These are phyloP conservation scores for Phytophthora megakarya DNA, from an alignment of 352 stramenopile species.

Conservation along the genomic window DNA sequence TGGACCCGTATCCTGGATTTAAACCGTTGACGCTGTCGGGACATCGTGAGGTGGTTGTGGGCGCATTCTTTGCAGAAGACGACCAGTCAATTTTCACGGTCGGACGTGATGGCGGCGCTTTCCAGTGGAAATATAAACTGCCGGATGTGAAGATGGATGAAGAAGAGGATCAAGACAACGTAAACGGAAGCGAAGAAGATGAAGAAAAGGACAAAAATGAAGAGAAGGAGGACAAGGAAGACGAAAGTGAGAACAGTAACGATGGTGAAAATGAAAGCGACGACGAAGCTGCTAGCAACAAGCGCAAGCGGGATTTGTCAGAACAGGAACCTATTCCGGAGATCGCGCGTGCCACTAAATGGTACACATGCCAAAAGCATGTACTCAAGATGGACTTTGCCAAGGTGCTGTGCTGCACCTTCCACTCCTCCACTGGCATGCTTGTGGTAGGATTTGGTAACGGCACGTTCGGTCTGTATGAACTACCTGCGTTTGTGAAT, in stretches of 20 bases:
- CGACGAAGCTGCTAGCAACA: constrained; percentile 30
- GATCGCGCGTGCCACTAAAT: constrained; percentile 80
- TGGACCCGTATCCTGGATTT: constrained; percentile 75
- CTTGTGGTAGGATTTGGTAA: constrained; percentile 97
- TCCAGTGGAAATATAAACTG: constrained; percentile 83
- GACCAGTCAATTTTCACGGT: constrained; percentile 88
- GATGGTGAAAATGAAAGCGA: constrained; percentile 38
- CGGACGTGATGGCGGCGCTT: constrained; percentile 85
- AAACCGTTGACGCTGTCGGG: constrained; percentile 87
- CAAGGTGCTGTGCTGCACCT: constrained; percentile 89
- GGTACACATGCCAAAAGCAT: constrained; percentile 86
- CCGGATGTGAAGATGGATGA: constrained; percentile 44
- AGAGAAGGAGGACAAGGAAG: not conserved
- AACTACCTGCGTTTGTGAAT: constrained; percentile 95
- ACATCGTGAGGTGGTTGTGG: constrained; percentile 87
- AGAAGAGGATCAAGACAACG: constrained; percentile 40
- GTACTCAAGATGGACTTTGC: constrained; percentile 92
- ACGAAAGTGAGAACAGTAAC: constrained; percentile 27
- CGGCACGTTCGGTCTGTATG: constrained; percentile 98
- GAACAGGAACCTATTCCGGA: constrained; percentile 44
- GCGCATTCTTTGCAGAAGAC: constrained; percentile 85
- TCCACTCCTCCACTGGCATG: constrained; percentile 85
- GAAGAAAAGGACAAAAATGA: constrained; percentile 29
- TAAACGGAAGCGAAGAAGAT: constrained; percentile 29
- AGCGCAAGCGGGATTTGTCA: constrained; percentile 33